phyloP scores from a whole-genome alignment of 2,329 filamentous ascomycete genomes.

The Paraphoma sp. region DNA sequence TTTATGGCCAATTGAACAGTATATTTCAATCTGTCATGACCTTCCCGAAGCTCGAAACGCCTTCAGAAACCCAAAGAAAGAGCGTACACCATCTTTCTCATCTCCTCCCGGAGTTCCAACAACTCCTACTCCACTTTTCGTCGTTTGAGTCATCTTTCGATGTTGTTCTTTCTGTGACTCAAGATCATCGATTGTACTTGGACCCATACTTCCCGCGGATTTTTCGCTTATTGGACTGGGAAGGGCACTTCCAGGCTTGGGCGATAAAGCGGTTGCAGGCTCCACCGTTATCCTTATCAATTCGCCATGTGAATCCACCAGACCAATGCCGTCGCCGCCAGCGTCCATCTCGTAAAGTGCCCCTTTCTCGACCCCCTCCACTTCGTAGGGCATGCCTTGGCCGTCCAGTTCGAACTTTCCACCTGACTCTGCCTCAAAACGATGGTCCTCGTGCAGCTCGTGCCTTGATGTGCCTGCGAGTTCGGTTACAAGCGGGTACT shows the following conservation, averaged over 20 bases:
- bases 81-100: conserved; percentile 1
- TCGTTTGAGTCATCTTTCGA: not conserved
- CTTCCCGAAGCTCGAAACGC: conserved; percentile 5
- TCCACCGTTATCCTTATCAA: conserved; percentile 5
- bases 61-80: conserved; percentile 5
- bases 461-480: conserved; percentile 6
- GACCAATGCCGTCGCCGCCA: conserved; percentile 1
- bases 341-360: conserved; percentile 17
- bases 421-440: conserved; percentile 10
- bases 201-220: not conserved
- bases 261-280: conserved; percentile 6
- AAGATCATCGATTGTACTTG: not conserved
- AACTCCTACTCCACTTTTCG: not conserved
- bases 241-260: not conserved
- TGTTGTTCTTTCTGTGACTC: not conserved
- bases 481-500: not conserved
- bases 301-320: not conserved
- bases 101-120: not conserved
- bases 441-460: conserved; percentile 12
- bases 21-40: not conserved
- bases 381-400: conserved; percentile 2
- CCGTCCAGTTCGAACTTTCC: conserved; percentile 17
- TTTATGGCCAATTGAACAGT: not conserved
- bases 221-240: conserved; percentile 2
- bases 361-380: conserved; percentile 1